A percentile compares a stretch with the other conserved stretches of the same genome.
phyloP scores from a whole-genome alignment of 225 moss, liverwort and hornwort genomes.

The Physcomitrellopsis africana region DNA sequence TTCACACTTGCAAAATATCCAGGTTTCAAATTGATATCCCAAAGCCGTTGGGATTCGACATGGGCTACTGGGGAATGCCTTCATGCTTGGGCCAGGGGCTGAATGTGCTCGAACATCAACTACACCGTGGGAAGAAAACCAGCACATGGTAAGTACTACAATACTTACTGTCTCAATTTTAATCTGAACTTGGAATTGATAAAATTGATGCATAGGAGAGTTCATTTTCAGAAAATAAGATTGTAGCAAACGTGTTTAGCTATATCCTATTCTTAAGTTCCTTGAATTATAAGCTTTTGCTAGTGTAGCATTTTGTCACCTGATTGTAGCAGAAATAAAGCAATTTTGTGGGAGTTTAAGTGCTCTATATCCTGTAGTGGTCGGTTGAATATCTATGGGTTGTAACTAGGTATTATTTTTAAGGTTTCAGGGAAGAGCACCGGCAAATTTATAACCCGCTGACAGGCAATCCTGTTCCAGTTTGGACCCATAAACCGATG shows the following conservation, averaged over 20 bases:
- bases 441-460: constrained; percentile 51
- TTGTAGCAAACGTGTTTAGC: neutral
- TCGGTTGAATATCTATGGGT: neutral
- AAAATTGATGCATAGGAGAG: neutral
- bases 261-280: neutral
- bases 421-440: constrained; percentile 37
- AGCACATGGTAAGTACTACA: constrained; percentile 28
- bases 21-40: constrained; percentile 56
- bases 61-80: constrained; percentile 63
- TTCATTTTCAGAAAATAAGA: too few relatives aligned
- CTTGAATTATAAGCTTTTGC: neutral
- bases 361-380: neutral
- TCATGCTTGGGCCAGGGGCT: constrained; percentile 59
- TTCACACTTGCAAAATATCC: neutral
- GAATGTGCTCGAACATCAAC: constrained; percentile 45
- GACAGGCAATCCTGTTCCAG: constrained; percentile 29
- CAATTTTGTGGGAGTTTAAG: neutral
- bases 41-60: constrained; percentile 55
- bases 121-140: constrained; percentile 45
- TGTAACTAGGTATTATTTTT: constrained; percentile 2
- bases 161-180: neutral
- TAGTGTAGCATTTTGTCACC: neutral
- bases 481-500: constrained; percentile 40
- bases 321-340: neutral
- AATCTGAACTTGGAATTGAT: neutral